Evolutionary conservation across 495 filamentous ascomycete species (phyloP), one percentile per base, ranked within the genome.

Genomic region (Neurospora terricola): DNA sequence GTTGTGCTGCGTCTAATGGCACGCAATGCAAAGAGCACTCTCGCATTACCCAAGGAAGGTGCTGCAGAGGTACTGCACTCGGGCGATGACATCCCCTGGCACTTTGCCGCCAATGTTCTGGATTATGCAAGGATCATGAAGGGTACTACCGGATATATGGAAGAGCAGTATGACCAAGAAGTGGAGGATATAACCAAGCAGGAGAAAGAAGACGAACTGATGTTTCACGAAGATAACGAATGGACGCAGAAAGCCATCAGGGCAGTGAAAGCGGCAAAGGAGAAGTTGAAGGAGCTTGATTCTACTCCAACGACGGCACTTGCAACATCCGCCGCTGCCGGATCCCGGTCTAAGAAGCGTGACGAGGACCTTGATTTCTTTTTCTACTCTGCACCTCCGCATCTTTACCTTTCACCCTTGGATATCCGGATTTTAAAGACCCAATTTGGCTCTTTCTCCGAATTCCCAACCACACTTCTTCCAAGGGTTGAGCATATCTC

Each of bases 91-190:
- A 86, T 98, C 40, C 96, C 96, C 1, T 98, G 96, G 96, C 92
- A 96, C 77, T 92, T 95, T 83, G 93, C 92, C 39, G 94, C 93
- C 3, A 96, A 97, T 75, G 93, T 97, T 23, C 88, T 94, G 78
- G 96, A 99, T 79, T 98, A 97, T 83, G 94, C 94, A 69, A 88
- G 96, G 69, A 90, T 99, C 66, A 98, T 99, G 92, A 97, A 93
- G 81, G 96, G 95, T 14, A 94, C 91, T 5, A 91, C 93, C 79
- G 89, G 91, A 18, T 98, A 98, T 76, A 94, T 99, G 91, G 77
- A 81, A 21, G 84, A 88, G 70, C 91, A 98, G 80, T 95, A 90
- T 79, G 88, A 94, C 72, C 76, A 83, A 9, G 96, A 98, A 77
- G 90, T 97, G 21, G 84, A 88, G 59, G 88, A 93, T 14, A 82